Evolutionary conservation across 23 red algal species (phyloP), one percentile per base, ranked within the genome.

Genomic region (Agarophyton chilense): DNA sequence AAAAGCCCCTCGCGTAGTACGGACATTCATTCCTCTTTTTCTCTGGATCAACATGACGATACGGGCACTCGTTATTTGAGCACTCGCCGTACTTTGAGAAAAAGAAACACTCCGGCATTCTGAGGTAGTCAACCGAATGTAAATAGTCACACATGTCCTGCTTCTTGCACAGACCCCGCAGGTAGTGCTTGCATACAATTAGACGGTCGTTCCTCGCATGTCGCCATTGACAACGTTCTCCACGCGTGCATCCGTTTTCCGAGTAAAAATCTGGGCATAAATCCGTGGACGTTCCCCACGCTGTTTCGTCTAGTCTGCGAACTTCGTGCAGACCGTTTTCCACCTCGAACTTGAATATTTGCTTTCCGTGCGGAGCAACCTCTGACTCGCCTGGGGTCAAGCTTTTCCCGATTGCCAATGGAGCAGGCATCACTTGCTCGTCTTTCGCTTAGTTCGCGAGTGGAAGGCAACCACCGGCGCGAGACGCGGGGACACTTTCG

Each of bases 31-130:
- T 99, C 41, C 90, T 72, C 75, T 94, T 95, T 60, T 94, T 90
- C 55, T 99, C 97, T 3, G 89, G 92, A 55, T 94, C 93, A 12
- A 99, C 87, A 68, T 99, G 97, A 21, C 97, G 94, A 43, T 99
- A 99, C 54, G 90, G 79, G 76, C 97, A 99, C 64, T 99, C 97
- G 32, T 70, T 76, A 79, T 99, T 99, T 10, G 91, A 94, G 71
- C 97, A 99, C 68, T 99, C 97, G 36, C 95, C 95, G 75, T 94
- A 98, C 86, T 98, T 98, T 52, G 87, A 93, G 83, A 96, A 99
- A 72, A 99, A 99, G 87, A 92, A 99, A 64, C 97, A 99, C 73
- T 99, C 97, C n/a, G 97, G 97, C 97, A 99, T 99, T 21, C 87
- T 47, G 2, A 70, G 74, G 52, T 92, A 83, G 47, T 99, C 97